phyloP scores from a whole-genome alignment of 495 filamentous ascomycete genomes.

The Melanomma pulvis-pyrius region DNA sequence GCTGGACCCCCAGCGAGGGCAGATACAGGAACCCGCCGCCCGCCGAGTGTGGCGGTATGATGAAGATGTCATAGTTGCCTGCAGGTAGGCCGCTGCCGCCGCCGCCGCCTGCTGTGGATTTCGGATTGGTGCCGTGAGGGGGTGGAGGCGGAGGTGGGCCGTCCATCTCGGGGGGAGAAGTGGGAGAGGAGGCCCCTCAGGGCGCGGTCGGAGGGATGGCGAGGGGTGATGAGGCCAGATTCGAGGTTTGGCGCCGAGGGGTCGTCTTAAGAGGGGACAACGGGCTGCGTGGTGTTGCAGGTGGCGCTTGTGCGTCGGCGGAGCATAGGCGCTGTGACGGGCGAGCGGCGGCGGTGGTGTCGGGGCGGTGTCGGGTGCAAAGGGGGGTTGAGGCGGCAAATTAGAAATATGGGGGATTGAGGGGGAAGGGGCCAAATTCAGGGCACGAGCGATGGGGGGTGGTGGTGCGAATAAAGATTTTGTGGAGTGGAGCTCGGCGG shows the following conservation, averaged over 20 bases:
- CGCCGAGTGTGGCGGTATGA: constrained; percentile 91
- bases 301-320: constrained; percentile 30
- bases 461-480: not conserved
- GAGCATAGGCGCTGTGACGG: constrained; percentile 23
- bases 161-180: constrained; percentile 28
- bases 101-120: constrained; percentile 48
- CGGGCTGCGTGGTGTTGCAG: not conserved
- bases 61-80: constrained; percentile 95
- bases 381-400: not conserved
- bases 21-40: constrained; percentile 93
- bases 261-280: constrained; percentile 3
- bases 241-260: not conserved
- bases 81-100: constrained; percentile 67
- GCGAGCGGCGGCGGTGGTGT: not conserved
- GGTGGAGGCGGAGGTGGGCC: constrained; percentile 46
- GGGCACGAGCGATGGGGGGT: not conserved
- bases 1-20: constrained; percentile 78
- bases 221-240: not conserved
- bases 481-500: not conserved
- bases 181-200: constrained; percentile 19
- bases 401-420: not conserved
- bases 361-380: not conserved
- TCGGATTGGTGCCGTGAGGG: constrained; percentile 44
- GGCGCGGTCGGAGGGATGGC: not conserved
- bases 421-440: not conserved